Percentiles rank a stretch among this genome's conserved stretches.
phyloP scores from a whole-genome alignment of 805 yeast genomes.

The Candida cerambycidarum region DNA sequence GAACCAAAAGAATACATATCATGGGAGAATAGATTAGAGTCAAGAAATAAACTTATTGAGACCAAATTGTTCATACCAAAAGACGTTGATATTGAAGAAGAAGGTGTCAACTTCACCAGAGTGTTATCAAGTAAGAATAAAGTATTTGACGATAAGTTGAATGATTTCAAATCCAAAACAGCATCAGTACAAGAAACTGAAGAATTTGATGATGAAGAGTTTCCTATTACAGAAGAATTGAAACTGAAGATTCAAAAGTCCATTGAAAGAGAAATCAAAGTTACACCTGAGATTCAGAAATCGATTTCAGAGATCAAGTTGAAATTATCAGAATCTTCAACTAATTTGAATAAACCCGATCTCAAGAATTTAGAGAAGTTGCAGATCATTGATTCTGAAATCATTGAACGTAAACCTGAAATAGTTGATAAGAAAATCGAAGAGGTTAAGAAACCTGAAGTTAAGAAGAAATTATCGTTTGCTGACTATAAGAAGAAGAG shows the following conservation, averaged over 20 bases:
- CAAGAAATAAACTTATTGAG: constrained; percentile 26
- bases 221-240: constrained; percentile 11
- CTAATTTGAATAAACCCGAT: constrained; percentile 1
- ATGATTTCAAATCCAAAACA: neutral
- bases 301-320: constrained; percentile 14
- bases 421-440: constrained; percentile 9
- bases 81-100: constrained; percentile 9
- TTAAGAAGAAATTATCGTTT: constrained; percentile 57
- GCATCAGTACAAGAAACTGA: neutral
- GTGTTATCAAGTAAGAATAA: neutral
- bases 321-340: constrained; percentile 11
- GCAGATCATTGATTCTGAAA: constrained; percentile 6
- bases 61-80: constrained; percentile 9
- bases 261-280: constrained; percentile 13
- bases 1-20: constrained; percentile 32
- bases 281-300: constrained; percentile 14
- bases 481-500: constrained; percentile 70
- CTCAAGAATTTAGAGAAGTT: constrained; percentile 6
- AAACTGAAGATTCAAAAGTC: constrained; percentile 12
- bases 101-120: constrained; percentile 7
- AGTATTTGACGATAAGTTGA: neutral
- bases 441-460: constrained; percentile 14
- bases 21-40: constrained; percentile 34
- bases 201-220: neutral
- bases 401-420: constrained; percentile 6